Conservation (phyloP, 139 green algal species). For the Chlorella sorokiniana region DNA sequence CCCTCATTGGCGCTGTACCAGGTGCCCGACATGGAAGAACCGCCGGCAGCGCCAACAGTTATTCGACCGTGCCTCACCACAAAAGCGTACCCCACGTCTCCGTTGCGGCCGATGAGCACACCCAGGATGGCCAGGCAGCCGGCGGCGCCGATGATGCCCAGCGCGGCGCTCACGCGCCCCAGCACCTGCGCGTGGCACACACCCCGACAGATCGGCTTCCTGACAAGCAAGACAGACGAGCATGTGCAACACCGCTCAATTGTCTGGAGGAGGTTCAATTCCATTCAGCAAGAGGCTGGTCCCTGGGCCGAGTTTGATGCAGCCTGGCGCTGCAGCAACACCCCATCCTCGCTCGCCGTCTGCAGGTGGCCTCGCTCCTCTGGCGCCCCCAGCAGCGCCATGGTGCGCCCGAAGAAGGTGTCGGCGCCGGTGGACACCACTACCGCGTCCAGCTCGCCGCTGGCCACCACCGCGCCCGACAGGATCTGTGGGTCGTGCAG, state of each 20-base stretch:
- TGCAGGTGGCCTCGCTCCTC: slow-evolving; percentile 55
- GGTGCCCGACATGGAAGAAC: not conserved
- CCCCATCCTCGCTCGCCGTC: slow-evolving; percentile 34
- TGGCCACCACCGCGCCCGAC: slow-evolving; percentile 77
- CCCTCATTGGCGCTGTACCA: not conserved
- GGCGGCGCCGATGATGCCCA: slow-evolving; percentile 26
- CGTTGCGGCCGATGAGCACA: slow-evolving; percentile 16
- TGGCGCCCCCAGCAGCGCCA: slow-evolving; percentile 60
- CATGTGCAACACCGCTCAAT: not conserved
- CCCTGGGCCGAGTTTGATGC: no score
- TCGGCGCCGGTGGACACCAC: slow-evolving; percentile 74
- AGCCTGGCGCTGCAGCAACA: not conserved
- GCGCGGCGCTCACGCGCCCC: not conserved
- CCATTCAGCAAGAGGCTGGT: no score
- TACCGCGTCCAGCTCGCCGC: slow-evolving; percentile 74
- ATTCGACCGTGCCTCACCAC: not conserved
- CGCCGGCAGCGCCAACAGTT: no score
- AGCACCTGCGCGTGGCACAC: slow-evolving; percentile 22
- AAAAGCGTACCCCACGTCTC: slow-evolving; percentile 26
- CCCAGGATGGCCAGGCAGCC: slow-evolving; percentile 37
- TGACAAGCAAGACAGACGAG: not conserved
- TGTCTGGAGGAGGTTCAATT: not conserved
- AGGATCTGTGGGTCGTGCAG: slow-evolving; percentile 32
- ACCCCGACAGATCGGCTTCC: not conserved
- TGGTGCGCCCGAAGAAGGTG: slow-evolving; percentile 88